Base-by-base conservation (phyloP, 1,139 yeast genomes). In the Candida glucosophila region DNA sequence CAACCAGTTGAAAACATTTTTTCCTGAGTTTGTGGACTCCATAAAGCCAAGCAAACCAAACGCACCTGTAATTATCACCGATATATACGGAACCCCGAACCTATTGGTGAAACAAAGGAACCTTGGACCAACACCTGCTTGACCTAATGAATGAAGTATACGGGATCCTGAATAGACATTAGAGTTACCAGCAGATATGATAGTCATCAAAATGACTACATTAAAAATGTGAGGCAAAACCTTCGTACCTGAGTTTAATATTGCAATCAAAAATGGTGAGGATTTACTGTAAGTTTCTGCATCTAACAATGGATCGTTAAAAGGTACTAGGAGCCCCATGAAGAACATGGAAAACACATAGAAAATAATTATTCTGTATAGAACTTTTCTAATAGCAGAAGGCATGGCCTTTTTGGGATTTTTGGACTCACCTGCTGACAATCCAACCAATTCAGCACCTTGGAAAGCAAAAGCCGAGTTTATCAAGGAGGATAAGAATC, bases 381-480 rank as follows among this genome's bases (percentile, higher is more conserved):
- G 73, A 19, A 85, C 93, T 46, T 81, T 81, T 43, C 77, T 73
- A 43, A 83, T 81, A 17, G 95, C 95, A 32, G 69, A 67, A 31
- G 95, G 95, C 27, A 88, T 82, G 9, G 92, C 67, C 38, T 71
- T 74, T 48, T 81, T 67, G 7, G 96, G 95, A 52, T 82, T 80
- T 26, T 71, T 67, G 25, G 90, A 71, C 56, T 88, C 96, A 48
- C 95, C 94, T 12, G 93, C 90, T 4, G 94, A 74, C 30, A 88
- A 72, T 41, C 94, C 95, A 16, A 82, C 81, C 39, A 82, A 67
- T 54, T 88, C 96, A 34, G 69, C 64, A 49, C 92, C 92, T 55
- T 77, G 72, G 40, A 80, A 78, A 23, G 93, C 78, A 58, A 85
- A 85, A 35, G 83, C 83, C 55, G 55, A 45, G 29, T 52, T 49